Conservation (phyloP, 164 flowering plant species). For the Vitis riparia region DNA sequence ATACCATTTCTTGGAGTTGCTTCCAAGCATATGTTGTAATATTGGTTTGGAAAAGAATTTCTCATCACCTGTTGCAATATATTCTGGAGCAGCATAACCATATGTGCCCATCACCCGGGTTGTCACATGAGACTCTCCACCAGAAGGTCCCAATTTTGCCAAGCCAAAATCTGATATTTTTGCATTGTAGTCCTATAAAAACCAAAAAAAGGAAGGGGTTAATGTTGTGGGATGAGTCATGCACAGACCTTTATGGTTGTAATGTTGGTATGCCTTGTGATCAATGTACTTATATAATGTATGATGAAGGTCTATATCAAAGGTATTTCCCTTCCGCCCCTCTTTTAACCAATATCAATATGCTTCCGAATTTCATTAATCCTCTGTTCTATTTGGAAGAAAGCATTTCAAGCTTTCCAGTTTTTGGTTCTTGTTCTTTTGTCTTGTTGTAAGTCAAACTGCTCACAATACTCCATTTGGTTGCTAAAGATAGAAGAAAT, state of each 20-base stretch:
- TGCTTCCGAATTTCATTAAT: too few relatives aligned
- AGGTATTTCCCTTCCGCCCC: neutral
- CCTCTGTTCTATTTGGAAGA: too few relatives aligned
- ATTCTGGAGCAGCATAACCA: slow-evolving; percentile 60
- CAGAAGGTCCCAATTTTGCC: slow-evolving; percentile 53
- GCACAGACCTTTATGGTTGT: too few relatives aligned
- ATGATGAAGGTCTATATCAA: neutral
- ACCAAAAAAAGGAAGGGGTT: neutral
- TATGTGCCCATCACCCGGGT: slow-evolving; percentile 54
- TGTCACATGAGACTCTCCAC: slow-evolving; percentile 43
- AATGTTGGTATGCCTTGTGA: too few relatives aligned
- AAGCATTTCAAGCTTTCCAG: too few relatives aligned
- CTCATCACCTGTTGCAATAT: slow-evolving; percentile 44
- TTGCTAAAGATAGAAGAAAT: too few relatives aligned
- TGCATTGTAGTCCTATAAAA: slow-evolving; percentile 43
- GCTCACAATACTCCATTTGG: too few relatives aligned
- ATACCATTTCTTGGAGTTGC: too few relatives aligned
- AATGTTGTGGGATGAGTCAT: neutral
- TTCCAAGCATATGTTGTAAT: neutral
- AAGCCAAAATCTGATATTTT: slow-evolving; percentile 61
- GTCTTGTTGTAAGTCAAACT: neutral
- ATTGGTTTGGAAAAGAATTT: neutral
- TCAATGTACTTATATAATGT: neutral
- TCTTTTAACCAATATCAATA: too few relatives aligned
- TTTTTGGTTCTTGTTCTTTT: neutral